A percentile compares a stretch with the other conserved stretches of the same genome.
phyloP scores from a whole-genome alignment of 768 basidiomycete genomes.

The Hygrophorus pudorinus region DNA sequence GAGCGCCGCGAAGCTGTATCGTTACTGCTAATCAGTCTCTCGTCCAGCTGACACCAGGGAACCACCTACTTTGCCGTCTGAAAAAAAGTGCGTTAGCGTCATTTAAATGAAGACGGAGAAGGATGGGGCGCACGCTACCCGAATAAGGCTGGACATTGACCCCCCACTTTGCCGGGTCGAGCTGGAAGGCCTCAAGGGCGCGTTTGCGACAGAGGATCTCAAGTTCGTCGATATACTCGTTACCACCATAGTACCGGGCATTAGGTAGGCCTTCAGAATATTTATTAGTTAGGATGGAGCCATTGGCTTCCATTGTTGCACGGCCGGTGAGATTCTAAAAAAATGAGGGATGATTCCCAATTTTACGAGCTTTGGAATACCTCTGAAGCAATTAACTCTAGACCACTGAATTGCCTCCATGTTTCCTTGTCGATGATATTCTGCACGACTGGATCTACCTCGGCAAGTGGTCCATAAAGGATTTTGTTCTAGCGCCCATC shows the following conservation, averaged over 20 bases:
- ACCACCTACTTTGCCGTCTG: constrained; percentile 78
- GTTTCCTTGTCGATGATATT: constrained; percentile 99
- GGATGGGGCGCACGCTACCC: constrained; percentile 51
- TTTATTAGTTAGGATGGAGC: constrained; percentile 97
- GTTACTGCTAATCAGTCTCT: constrained; percentile 6
- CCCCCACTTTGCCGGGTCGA: constrained; percentile 89
- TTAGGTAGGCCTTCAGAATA: constrained; percentile 99
- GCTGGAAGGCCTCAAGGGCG: constrained; percentile 91
- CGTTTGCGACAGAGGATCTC: constrained; percentile 92
- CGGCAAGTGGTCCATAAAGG: constrained; percentile 78
- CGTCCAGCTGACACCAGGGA: not conserved
- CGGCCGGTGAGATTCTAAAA: constrained; percentile 88
- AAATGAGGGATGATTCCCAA: not conserved
- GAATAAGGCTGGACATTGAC: constrained; percentile 99
- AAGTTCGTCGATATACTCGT: constrained; percentile 96
- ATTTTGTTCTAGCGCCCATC: constrained; percentile 64
- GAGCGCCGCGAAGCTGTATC: constrained; percentile 81
- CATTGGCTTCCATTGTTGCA: constrained; percentile 97
- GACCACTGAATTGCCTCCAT: constrained; percentile 95
- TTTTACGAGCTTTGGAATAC: constrained; percentile 31
- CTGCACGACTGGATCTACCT: constrained; percentile 91
- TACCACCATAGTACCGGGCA: constrained; percentile 95
- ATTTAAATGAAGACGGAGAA: constrained; percentile 1
- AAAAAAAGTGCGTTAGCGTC: not conserved
- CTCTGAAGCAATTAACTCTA: constrained; percentile 99